Evolutionary conservation across 495 filamentous ascomycete species (phyloP), one percentile per base, ranked within the genome.

Genomic region (Annulohypoxylon stygium): DNA sequence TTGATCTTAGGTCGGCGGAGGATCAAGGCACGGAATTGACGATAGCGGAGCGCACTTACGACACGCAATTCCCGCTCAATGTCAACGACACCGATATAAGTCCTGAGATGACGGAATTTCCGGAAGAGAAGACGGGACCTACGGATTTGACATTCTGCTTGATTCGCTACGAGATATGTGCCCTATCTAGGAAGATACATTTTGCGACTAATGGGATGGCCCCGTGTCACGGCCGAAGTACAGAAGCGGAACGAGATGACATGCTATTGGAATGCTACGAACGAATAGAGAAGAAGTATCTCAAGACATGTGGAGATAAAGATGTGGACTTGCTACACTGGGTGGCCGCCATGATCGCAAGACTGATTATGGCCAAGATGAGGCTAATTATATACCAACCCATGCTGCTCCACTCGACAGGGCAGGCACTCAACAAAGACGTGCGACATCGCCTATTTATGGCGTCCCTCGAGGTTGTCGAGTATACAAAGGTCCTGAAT

Each of bases 101-200:
- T 23, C 91, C 91, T 0, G 85, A 90, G 1, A 90, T 88, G 83
- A 86, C 81, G 3, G 84, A 89, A 20, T 79, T 88, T 1, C 92
- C 93, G 0, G 65, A 78, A 25, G 85, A 90, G 43, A 85, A 90
- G 10, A 78, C 79, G 4, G 90, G 88, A 10, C 88, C 84, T 30
- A 96, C 93, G 4, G 93, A 97, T 59, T 93, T 93, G 88, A 92
- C 91, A 1, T 95, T 97, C 76, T 88, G 86, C 53, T 80, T 97
- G 2, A 89, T 93, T 25, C 86, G 90, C 8, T 91, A 86, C 69
- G 90, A 93, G 64, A 89, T 93, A 18, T 82, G 86, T 67, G 64
- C 73, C 9, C 58, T 86, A 45, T 79, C 82, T 11, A 78, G 84
- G 50, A 78, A 78, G 41, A 64, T 86, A 54, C 82, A 84, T 45